phyloP scores from a whole-genome alignment of 176 grass and related monocot species.

The Miscanthus lutarioriparius region DNA sequence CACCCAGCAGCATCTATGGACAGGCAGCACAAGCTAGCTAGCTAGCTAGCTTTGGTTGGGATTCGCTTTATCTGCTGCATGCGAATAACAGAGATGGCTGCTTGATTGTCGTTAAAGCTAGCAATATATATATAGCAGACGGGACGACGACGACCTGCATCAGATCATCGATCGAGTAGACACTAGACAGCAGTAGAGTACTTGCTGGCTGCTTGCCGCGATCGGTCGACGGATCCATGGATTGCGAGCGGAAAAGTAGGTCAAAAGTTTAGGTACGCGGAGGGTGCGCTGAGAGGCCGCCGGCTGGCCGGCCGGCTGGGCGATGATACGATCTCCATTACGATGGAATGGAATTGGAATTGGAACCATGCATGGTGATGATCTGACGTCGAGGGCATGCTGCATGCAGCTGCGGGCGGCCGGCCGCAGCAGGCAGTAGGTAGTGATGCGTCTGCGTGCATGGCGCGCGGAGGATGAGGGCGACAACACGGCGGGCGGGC shows the following conservation, averaged over 20 bases:
- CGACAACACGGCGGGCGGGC: background rate
- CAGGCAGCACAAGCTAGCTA: background rate
- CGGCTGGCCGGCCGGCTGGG: background rate
- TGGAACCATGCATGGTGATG: background rate
- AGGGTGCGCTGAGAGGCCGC: too few species aligned
- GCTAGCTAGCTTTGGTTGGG: background rate
- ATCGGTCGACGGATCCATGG: background rate
- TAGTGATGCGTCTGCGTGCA: constrained; percentile 12
- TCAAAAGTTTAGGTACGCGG: background rate
- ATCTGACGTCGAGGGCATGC: background rate
- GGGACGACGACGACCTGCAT: background rate
- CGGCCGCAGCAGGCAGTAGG: too few species aligned
- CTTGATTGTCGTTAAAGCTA: background rate
- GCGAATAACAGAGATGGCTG: background rate
- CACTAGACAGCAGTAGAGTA: background rate
- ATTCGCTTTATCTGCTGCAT: background rate
- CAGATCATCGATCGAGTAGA: background rate
- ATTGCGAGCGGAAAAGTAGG: background rate
- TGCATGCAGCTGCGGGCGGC: background rate
- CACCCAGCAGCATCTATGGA: background rate
- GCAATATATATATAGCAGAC: background rate
- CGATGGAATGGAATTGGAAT: background rate
- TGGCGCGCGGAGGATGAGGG: background rate
- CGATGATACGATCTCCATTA: constrained; percentile 7
- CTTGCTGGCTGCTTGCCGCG: background rate